Evolutionary conservation across 2,329 filamentous ascomycete species (phyloP), one percentile per base, ranked within the genome.

Genomic region (Chrysoporthe austroafricana): DNA sequence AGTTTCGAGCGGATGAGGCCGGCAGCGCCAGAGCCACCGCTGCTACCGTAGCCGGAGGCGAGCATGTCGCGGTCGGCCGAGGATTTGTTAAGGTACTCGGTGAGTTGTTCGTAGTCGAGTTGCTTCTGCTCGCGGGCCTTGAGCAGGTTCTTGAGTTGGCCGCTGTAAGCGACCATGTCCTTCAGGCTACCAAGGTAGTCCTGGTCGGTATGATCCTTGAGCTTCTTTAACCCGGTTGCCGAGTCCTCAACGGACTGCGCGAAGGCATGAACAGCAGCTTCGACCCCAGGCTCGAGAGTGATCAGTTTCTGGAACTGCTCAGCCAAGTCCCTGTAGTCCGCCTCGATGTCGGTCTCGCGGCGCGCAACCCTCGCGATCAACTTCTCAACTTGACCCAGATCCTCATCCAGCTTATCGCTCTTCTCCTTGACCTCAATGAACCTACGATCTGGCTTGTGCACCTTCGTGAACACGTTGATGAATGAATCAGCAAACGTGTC

Each of bases 51-150:
- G 13, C 89, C 88, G 0, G 88, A 88, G 9, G 85, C 84, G 2
- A 97, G 88, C 18, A 87, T 84, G 79, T 99, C 96, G 60, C 94
- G 91, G 79, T 99, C 96, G 3, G 89, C 82, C 2, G 93, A 93
- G 0, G 93, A 93, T 78, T 97, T 97, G 81, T 92, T 92, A 64
- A 97, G 91, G 79, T 98, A 98, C 77, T 98, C 95, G 39, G 94
- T 97, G 44, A 99, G 85, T 72, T 93, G 94, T 80, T 99, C 96
- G 75, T 95, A 97, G 81, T 99, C 96, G 67, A 99, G 90, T 78
- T 99, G 96, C 78, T 99, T 99, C 81, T 96, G 94, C 81, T 99
- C 96, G 46, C 96, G 90, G 1, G 93, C 93, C 78, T 97, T 97
- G 71, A 99, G 88, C 5, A 99, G 89, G 34, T 88, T 86, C 79